Base-by-base conservation (phyloP, 306 rosid species). In the Oxytropis ochrocephala region DNA sequence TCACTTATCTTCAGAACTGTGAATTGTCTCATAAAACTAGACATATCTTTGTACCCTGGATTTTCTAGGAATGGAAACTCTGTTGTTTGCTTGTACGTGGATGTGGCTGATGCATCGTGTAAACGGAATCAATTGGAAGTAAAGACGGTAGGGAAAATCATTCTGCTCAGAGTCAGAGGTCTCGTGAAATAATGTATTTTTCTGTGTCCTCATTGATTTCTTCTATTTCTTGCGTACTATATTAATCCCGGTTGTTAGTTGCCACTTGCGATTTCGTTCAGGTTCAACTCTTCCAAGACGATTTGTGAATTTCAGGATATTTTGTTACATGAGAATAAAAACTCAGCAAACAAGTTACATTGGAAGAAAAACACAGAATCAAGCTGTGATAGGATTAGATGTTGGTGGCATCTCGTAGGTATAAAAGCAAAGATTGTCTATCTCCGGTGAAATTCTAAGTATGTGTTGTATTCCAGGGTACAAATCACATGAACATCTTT, bases 1-100 rank as follows among this genome's bases (percentile, higher is more conserved):
- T 74, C 72, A 18, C 53, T 64, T 58, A 38, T 78, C 49, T 59
- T 74, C 70, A 38, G 65, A 65, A 78, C 75, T 27, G 67, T 36
- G 78, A 58, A 75, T 17, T 66, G 55, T 69, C 67, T 64, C 67
- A 10, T 46, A 44, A 56, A 52, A 36, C 70, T 30, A 63, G 10
- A 65, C 75, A 54, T 82, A 59, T 58, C 58, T 69, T 21, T 61
- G 33, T 63, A 17, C 41, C 27, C 16, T 63, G 64, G 69, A 63
- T 41, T 55, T 64, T 21, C 32, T 46, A 30, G 76, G 60, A 70
- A 72, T 74, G 63, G 69, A 73, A 56, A 70, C 51, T 64, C 19
- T 42, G 67, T 63, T 42, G 47, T 64, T 74, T 74, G 58, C 77
- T 46, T 58, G 64, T 64, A 53, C 27, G 53, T 80, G 59, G 68